These are phyloP conservation scores for Santalum album DNA, from an alignment of 164 flowering plant species.

Conservation along the genomic window DNA sequence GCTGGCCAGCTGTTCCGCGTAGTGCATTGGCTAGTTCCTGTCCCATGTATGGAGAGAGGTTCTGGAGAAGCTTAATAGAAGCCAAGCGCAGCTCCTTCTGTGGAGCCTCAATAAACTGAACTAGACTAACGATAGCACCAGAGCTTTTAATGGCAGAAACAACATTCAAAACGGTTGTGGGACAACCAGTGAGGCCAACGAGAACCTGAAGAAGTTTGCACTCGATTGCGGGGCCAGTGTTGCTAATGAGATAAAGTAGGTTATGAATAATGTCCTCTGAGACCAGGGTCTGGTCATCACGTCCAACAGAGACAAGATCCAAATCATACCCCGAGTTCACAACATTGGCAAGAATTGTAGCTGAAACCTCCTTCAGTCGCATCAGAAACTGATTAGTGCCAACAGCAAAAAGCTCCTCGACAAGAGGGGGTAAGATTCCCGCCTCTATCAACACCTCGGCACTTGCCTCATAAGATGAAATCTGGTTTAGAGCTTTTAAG, in stretches of 20 bases:
- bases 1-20: constrained; percentile 74
- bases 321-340: constrained; percentile 67
- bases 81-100: constrained; percentile 81
- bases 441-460: constrained; percentile 65
- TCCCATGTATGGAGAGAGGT: constrained; percentile 82
- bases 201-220: constrained; percentile 95
- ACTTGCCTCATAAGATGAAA: constrained; percentile 76
- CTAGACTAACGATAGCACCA: constrained; percentile 84
- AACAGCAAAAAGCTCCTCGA: constrained; percentile 74
- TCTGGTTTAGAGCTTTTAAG: constrained; percentile 76
- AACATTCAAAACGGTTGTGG: constrained; percentile 42
- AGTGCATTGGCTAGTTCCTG: constrained; percentile 75
- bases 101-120: constrained; percentile 90
- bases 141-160: constrained; percentile 85
- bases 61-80: constrained; percentile 72
- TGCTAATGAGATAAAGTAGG: constrained; percentile 86
- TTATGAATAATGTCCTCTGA: constrained; percentile 79
- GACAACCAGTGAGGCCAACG: constrained; percentile 78
- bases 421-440: constrained; percentile 86
- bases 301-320: constrained; percentile 58
- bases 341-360: constrained; percentile 85
- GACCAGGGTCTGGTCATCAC: constrained; percentile 70
- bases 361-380: constrained; percentile 83
- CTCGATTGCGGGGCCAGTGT: constrained; percentile 92
- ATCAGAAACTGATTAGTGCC: constrained; percentile 73